phyloP scores from a whole-genome alignment of 2,329 filamentous ascomycete genomes.

The Diaporthe vexans region DNA sequence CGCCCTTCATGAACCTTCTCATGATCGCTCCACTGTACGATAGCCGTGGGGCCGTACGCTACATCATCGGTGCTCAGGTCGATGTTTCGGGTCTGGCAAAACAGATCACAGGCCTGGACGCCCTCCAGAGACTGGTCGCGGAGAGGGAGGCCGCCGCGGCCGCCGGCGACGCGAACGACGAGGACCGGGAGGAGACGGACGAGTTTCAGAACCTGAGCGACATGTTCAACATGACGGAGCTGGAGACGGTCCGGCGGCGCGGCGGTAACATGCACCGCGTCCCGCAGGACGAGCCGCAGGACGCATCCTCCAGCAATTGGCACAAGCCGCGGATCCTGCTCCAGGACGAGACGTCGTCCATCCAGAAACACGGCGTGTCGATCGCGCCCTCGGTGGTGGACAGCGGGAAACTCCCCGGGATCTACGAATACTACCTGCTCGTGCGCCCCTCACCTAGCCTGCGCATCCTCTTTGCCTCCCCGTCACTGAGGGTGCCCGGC shows the following conservation, averaged over 20 bases:
- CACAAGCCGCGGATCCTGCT: constrained; percentile 58
- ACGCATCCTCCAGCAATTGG: constrained; percentile 53
- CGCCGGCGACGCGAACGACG: background rate
- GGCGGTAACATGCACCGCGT: constrained; percentile 74
- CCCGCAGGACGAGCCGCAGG: constrained; percentile 55
- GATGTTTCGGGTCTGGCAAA: constrained; percentile 78
- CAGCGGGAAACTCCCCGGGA: constrained; percentile 45
- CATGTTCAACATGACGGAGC: constrained; percentile 77
- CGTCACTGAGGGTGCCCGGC: constrained; percentile 75
- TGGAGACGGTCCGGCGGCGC: constrained; percentile 73
- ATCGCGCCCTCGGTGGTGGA: constrained; percentile 34
- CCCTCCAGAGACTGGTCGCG: constrained; percentile 64
- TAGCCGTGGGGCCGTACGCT: constrained; percentile 75
- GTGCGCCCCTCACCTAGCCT: constrained; percentile 76
- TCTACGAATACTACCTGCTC: constrained; percentile 72
- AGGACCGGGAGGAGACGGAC: constrained; percentile 53
- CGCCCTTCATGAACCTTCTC: constrained; percentile 82
- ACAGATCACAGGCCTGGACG: constrained; percentile 75
- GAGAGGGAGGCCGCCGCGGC: constrained; percentile 16
- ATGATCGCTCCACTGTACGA: constrained; percentile 80
- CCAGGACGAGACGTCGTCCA: constrained; percentile 30
- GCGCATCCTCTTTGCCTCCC: constrained; percentile 77
- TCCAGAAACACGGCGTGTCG: constrained; percentile 40
- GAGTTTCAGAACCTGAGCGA: constrained; percentile 77
- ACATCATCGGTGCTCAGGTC: constrained; percentile 79